phyloP scores from a whole-genome alignment of 2,329 filamentous ascomycete species.

The Botrytis porri region DNA sequence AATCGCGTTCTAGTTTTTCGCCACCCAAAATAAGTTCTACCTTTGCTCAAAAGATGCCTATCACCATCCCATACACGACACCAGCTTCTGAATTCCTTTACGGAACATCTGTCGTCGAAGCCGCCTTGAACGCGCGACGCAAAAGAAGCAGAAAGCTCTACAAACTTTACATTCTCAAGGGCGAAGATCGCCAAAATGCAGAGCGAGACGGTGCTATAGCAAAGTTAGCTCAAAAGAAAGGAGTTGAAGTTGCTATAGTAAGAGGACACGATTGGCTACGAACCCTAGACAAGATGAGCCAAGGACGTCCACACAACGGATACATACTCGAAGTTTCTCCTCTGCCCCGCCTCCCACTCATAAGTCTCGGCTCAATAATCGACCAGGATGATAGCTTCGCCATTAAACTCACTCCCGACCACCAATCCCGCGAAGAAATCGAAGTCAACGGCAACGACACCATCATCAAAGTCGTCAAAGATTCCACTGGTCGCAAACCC shows the following conservation, averaged over 20 bases:
- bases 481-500: conserved; percentile 52
- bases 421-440: conserved; percentile 72
- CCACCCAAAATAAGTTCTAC: conserved; percentile 12
- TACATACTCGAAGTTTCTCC: conserved; percentile 84
- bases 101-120: conserved; percentile 75
- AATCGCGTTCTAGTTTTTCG: neutral
- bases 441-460: conserved; percentile 65
- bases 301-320: conserved; percentile 83
- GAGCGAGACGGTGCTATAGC: conserved; percentile 46
- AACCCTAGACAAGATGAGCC: conserved; percentile 79
- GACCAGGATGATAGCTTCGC: conserved; percentile 40
- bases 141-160: conserved; percentile 69
- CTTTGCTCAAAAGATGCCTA: conserved; percentile 32
- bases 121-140: conserved; percentile 61
- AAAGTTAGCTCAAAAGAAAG: conserved; percentile 46
- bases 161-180: conserved; percentile 73
- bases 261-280: conserved; percentile 55
- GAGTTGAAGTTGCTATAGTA: conserved; percentile 58
- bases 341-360: conserved; percentile 68
- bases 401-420: conserved; percentile 59
- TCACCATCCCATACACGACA: conserved; percentile 66
- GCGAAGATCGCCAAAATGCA: conserved; percentile 51
- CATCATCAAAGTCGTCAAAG: conserved; percentile 43
- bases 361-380: conserved; percentile 45
- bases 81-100: conserved; percentile 91